Evolutionary conservation across 768 basidiomycete genomes (phyloP).

Genomic region (Mycena epipterygia): DNA sequence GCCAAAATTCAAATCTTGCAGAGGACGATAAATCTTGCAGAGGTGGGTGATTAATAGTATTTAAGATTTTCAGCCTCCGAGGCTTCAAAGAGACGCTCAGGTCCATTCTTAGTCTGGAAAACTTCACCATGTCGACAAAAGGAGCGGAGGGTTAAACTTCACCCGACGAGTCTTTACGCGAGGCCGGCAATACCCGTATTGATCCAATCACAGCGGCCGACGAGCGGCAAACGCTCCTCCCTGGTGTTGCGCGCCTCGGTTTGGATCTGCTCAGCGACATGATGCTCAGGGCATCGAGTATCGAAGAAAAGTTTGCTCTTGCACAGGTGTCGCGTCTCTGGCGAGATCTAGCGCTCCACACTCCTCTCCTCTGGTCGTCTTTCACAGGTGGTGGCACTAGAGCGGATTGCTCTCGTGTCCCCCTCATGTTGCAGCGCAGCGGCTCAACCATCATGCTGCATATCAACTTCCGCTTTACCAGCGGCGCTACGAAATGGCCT

Average conservation of each 20-base stretch:
- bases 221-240: too few relatives aligned
- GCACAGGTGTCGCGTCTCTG: slow-evolving; percentile 7
- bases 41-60: too few relatives aligned
- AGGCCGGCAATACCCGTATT: too few relatives aligned
- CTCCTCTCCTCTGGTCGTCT: slow-evolving; percentile 4
- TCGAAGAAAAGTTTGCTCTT: slow-evolving; percentile 1
- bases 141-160: too few relatives aligned
- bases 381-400: background rate
- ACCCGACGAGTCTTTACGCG: too few relatives aligned
- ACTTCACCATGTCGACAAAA: too few relatives aligned
- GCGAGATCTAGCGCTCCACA: background rate
- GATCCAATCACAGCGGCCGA: too few relatives aligned
- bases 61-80: too few relatives aligned
- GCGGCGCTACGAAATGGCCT: background rate
- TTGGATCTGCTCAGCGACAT: background rate
- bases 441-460: background rate
- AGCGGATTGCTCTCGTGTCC: background rate
- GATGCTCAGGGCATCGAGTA: background rate
- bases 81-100: too few relatives aligned
- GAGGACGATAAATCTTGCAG: too few relatives aligned
- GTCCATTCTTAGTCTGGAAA: too few relatives aligned
- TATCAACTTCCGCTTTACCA: background rate
- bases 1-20: too few relatives aligned
- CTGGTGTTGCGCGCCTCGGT: background rate
- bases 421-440: background rate